These are phyloP conservation scores for Solanum chaucha DNA, from an alignment of 257 asterid species.

Conservation along the genomic window DNA sequence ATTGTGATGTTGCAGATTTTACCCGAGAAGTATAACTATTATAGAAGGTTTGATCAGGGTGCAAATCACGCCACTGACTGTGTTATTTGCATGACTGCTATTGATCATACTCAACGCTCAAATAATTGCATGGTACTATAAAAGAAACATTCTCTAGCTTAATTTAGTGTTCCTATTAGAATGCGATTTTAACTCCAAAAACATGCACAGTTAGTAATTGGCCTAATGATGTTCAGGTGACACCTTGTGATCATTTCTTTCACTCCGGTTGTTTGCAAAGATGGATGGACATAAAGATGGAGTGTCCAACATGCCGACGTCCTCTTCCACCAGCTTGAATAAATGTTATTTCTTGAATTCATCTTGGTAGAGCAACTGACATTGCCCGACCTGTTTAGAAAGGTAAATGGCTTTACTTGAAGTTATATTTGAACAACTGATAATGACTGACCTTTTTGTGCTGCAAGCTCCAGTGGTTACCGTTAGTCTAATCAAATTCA, in stretches of 20 bases:
- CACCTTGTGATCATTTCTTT: slow-evolving; percentile 96
- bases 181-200: not conserved
- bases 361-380: not conserved
- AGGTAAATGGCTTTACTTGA: not conserved
- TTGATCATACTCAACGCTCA: slow-evolving; percentile 55
- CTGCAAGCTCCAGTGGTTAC: not conserved
- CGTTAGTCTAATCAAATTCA: not conserved
- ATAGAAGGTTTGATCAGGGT: slow-evolving; percentile 60
- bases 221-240: slow-evolving; percentile 36
- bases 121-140: slow-evolving; percentile 80
- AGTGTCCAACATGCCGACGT: slow-evolving; percentile 97
- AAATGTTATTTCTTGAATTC: slow-evolving; percentile 6
- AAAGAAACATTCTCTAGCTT: not conserved
- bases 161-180: not conserved
- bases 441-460: not conserved
- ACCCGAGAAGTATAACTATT: slow-evolving; percentile 86
- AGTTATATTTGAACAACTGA: not conserved
- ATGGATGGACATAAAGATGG: slow-evolving; percentile 99
- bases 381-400: not conserved
- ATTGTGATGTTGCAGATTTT: slow-evolving; percentile 47
- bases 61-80: slow-evolving; percentile 62
- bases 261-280: slow-evolving; percentile 82
- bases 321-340: slow-evolving; percentile 85
- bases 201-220: not conserved
- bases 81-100: slow-evolving; percentile 89